Percentiles rank a stretch among this genome's conserved stretches.
phyloP scores from a whole-genome alignment of 345 rosid species.

The Aurinia saxatilis region DNA sequence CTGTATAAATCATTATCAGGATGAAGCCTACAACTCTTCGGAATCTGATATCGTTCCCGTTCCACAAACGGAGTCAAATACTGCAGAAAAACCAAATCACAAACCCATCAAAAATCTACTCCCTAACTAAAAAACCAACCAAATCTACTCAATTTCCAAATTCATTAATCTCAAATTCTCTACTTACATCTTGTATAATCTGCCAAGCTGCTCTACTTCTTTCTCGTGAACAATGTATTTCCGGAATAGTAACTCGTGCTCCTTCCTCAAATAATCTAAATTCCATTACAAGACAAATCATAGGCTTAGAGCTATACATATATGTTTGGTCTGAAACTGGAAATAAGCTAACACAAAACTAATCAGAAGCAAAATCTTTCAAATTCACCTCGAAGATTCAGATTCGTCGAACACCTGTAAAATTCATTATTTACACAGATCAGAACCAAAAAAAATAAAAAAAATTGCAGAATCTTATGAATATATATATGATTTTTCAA shows the following conservation, averaged over 20 bases:
- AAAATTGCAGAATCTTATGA: neutral
- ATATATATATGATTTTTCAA: neutral
- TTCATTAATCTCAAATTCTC: neutral
- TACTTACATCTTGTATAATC: constrained; percentile 63
- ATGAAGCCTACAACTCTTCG: constrained; percentile 70
- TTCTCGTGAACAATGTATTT: constrained; percentile 88
- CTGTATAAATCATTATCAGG: constrained; percentile 70
- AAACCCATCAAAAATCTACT: neutral
- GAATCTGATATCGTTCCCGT: constrained; percentile 49
- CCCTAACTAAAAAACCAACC: neutral
- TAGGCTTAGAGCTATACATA: neutral
- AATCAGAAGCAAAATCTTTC: neutral
- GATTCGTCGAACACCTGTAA: constrained; percentile 34
- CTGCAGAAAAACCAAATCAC: constrained; percentile 30
- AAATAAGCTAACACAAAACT: neutral
- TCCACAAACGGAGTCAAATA: constrained; percentile 88
- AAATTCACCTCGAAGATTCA: constrained; percentile 35
- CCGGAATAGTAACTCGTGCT: constrained; percentile 23
- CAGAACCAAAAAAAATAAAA: neutral
- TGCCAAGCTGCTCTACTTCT: constrained; percentile 87
- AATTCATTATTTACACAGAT: neutral
- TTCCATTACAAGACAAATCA: constrained; percentile 8
- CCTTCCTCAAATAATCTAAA: constrained; percentile 37
- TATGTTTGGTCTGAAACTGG: neutral
- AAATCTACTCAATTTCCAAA: neutral